A percentile compares a stretch with the other conserved stretches of the same genome.
These are phyloP conservation scores for Xylariaceae sp. DNA, from an alignment of 2,329 filamentous ascomycete species.

Conservation along the genomic window DNA sequence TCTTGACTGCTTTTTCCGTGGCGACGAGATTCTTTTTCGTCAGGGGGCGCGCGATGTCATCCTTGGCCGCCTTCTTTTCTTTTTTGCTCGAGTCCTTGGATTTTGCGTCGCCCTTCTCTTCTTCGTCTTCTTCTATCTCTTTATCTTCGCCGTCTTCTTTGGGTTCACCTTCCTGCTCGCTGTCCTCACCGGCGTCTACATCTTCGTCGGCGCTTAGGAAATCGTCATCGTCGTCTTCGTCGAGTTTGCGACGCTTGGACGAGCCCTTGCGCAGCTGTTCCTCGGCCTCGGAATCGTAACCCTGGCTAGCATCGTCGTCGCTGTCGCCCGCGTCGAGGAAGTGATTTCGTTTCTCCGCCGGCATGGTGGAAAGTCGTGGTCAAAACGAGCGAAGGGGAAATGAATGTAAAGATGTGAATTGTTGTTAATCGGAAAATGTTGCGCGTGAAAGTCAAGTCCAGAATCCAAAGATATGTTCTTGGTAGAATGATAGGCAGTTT, in stretches of 20 bases:
- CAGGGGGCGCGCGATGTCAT: constrained; percentile 47
- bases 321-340: constrained; percentile 60
- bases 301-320: constrained; percentile 52
- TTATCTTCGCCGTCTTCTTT: constrained; percentile 12
- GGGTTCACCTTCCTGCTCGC: constrained; percentile 20
- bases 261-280: constrained; percentile 58
- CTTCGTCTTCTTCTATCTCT: constrained; percentile 16
- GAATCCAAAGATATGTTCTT: neutral
- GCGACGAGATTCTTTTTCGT: constrained; percentile 64
- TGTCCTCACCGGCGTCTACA: constrained; percentile 25
- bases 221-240: constrained; percentile 29
- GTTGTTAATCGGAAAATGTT: neutral
- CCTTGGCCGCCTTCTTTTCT: constrained; percentile 27
- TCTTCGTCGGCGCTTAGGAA: constrained; percentile 31
- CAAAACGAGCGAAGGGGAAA: neutral
- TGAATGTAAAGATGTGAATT: neutral
- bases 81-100: constrained; percentile 14
- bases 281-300: constrained; percentile 60
- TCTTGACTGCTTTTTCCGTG: constrained; percentile 59
- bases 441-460: neutral
- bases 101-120: constrained; percentile 24
- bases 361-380: constrained; percentile 42
- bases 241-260: constrained; percentile 46
- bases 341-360: constrained; percentile 64
- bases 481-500: constrained; percentile 4